Percentiles rank a stretch among this genome's conserved stretches.
Conservation (phyloP, 257 asterid genomes). For the Linderniella brevidens region DNA sequence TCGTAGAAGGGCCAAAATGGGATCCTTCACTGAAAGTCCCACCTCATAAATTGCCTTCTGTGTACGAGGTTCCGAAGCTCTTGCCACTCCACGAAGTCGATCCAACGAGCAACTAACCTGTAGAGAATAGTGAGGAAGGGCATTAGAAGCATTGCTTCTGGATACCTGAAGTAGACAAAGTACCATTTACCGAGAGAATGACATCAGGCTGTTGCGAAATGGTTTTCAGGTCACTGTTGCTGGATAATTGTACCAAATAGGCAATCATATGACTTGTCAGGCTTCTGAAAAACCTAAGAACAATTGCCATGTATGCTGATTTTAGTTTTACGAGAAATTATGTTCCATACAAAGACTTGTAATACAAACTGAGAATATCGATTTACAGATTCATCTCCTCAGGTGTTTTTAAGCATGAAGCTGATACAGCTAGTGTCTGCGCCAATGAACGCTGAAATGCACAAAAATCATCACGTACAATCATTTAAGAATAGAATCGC, state of each 20-base stretch:
- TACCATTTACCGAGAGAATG: slow-evolving; percentile 43
- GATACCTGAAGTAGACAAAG: too few relatives aligned
- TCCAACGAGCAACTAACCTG: slow-evolving; percentile 88
- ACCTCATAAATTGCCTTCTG: slow-evolving; percentile 82
- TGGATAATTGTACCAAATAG: slow-evolving; percentile 56
- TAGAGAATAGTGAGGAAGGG: neutral
- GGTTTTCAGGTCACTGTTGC: slow-evolving; percentile 52
- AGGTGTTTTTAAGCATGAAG: slow-evolving; percentile 47
- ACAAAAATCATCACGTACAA: slow-evolving; percentile 4
- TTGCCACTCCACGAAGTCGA: slow-evolving; percentile 96
- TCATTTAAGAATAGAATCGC: neutral
- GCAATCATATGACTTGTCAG: slow-evolving; percentile 60
- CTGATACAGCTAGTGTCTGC: slow-evolving; percentile 68
- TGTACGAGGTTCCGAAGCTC: slow-evolving; percentile 77
- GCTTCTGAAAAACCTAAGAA: slow-evolving; percentile 47
- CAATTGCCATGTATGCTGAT: slow-evolving; percentile 10
- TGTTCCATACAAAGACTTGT: neutral
- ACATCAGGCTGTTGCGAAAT: slow-evolving; percentile 79
- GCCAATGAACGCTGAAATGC: slow-evolving; percentile 80
- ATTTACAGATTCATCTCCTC: slow-evolving; percentile 63
- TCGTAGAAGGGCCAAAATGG: slow-evolving; percentile 62
- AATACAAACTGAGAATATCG: slow-evolving; percentile 1
- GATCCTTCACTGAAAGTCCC: slow-evolving; percentile 62
- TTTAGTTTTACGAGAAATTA: neutral
- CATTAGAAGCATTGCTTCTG: too few relatives aligned